phyloP scores from a whole-genome alignment of 768 basidiomycete species.

The Rhizopogon sp. region DNA sequence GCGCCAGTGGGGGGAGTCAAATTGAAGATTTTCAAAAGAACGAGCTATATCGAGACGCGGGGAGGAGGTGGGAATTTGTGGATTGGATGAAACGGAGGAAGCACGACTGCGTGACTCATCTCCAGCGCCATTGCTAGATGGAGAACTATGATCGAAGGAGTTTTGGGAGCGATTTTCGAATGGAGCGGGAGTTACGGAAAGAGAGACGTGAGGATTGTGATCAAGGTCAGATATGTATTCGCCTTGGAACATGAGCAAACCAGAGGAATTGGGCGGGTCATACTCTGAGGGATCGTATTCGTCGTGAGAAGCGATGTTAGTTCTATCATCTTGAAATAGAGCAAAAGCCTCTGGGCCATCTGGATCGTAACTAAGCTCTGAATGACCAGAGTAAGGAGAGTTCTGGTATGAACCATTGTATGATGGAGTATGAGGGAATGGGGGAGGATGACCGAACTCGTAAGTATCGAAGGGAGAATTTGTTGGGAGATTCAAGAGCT shows the following conservation, averaged over 20 bases:
- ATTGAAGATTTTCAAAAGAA: constrained; percentile 57
- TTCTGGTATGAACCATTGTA: constrained; percentile 66
- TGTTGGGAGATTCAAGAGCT: constrained; percentile 17
- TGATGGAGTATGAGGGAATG: constrained; percentile 49
- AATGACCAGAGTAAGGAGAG: constrained; percentile 64
- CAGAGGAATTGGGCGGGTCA: constrained; percentile 49
- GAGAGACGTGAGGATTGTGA: constrained; percentile 28
- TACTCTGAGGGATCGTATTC: constrained; percentile 76
- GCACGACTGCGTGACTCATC: constrained; percentile 51
- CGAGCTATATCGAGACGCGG: constrained; percentile 52
- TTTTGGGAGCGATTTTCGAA: constrained; percentile 33
- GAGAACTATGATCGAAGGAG: constrained; percentile 60
- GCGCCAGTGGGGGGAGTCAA: constrained; percentile 61
- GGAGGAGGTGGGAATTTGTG: constrained; percentile 40
- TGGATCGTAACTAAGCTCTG: constrained; percentile 55
- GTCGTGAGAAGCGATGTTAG: constrained; percentile 27
- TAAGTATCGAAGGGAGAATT: constrained; percentile 34
- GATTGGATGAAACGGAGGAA: constrained; percentile 64
- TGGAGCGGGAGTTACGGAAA: constrained; percentile 32
- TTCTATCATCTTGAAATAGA: constrained; percentile 45
- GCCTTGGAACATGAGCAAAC: constrained; percentile 56
- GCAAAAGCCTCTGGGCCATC: constrained; percentile 43
- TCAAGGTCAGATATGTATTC: constrained; percentile 36
- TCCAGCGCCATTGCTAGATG: constrained; percentile 53
- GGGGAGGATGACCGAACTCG: constrained; percentile 32